These are phyloP conservation scores for Triglochin maritima DNA, from an alignment of 106 monocot genomes.

Conservation along the genomic window DNA sequence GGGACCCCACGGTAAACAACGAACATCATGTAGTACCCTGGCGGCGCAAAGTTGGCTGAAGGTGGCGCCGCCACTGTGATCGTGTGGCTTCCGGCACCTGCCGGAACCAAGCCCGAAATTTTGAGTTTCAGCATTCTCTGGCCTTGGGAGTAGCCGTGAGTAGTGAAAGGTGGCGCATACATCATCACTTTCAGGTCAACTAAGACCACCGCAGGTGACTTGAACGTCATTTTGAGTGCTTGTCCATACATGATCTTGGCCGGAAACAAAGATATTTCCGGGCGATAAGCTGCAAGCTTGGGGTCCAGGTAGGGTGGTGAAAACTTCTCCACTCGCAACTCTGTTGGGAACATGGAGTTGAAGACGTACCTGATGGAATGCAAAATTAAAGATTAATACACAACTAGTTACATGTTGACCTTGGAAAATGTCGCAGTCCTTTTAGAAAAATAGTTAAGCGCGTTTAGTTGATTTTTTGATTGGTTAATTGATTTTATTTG, in stretches of 20 bases:
- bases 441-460: no score
- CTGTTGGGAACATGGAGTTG: slow-evolving; percentile 44
- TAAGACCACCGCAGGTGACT: not conserved
- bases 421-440: no score
- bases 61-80: slow-evolving; percentile 10
- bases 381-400: no score
- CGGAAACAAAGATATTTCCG: slow-evolving; percentile 15
- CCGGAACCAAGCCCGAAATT: not conserved
- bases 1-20: slow-evolving; percentile 22
- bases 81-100: not conserved
- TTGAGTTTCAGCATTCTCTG: slow-evolving; percentile 27
- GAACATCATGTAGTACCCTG: slow-evolving; percentile 23
- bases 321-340: slow-evolving; percentile 75
- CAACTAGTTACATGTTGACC: no score
- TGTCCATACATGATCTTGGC: slow-evolving; percentile 21
- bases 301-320: slow-evolving; percentile 62
- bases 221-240: slow-evolving; percentile 18
- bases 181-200: slow-evolving; percentile 46
- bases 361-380: slow-evolving; percentile 6
- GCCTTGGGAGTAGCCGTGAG: slow-evolving; percentile 72
- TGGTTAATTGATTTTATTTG: no score
- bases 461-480: no score
- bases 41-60: slow-evolving; percentile 13
- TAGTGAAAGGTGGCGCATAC: slow-evolving; percentile 73
- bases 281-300: slow-evolving; percentile 5